phyloP scores from a whole-genome alignment of 371 early-diverging fungal genomes.

The Mortierella sp. region DNA sequence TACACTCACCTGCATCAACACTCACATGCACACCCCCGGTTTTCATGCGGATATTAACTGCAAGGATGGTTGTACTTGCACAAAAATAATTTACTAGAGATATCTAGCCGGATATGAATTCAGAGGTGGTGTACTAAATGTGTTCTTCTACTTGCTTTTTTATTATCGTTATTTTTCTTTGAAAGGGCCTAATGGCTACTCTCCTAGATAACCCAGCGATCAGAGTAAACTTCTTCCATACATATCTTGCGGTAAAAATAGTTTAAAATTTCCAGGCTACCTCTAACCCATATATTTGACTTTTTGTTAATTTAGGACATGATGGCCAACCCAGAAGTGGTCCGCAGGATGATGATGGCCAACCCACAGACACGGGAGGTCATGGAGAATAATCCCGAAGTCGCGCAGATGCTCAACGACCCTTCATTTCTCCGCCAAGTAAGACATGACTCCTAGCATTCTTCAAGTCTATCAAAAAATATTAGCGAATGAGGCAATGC shows the following conservation, averaged over 20 bases:
- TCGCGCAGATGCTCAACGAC: slow-evolving; percentile 82
- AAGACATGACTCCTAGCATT: not conserved
- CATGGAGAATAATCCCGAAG: slow-evolving; percentile 84
- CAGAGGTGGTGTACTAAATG: not conserved
- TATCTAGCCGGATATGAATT: not conserved
- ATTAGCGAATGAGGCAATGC: not conserved
- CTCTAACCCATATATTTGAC: not conserved
- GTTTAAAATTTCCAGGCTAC: not conserved
- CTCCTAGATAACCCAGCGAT: slow-evolving; percentile 51
- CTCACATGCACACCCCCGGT: slow-evolving; percentile 6
- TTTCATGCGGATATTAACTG: slow-evolving; percentile 1
- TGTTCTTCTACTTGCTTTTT: slow-evolving; percentile 1
- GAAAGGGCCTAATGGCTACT: slow-evolving; percentile 26
- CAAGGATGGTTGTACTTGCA: not conserved
- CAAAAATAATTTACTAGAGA: not conserved
- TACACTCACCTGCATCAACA: not conserved
- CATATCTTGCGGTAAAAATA: not conserved
- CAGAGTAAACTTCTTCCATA: slow-evolving; percentile 24
- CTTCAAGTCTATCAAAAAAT: not conserved
- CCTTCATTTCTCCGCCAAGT: slow-evolving; percentile 81
- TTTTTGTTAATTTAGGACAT: slow-evolving; percentile 50
- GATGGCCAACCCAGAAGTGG: slow-evolving; percentile 74
- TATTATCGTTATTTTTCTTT: too few relatives aligned
- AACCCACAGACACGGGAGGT: slow-evolving; percentile 77
- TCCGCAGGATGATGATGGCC: slow-evolving; percentile 79